phyloP scores from a whole-genome alignment of 2,329 filamentous ascomycete genomes.

The Leptographium wingfieldii region DNA sequence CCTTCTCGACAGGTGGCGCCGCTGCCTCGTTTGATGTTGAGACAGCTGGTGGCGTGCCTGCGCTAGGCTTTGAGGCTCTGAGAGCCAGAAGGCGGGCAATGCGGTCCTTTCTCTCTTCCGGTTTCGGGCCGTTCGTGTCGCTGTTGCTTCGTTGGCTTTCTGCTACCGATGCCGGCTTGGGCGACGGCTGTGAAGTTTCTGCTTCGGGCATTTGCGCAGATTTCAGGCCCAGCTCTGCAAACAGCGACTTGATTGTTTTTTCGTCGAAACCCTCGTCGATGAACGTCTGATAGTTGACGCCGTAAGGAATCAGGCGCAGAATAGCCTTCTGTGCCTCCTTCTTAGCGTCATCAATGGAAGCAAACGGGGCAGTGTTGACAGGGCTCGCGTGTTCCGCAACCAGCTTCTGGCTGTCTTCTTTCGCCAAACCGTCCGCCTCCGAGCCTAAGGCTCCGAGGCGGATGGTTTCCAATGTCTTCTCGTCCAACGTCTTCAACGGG shows the following conservation, averaged over 20 bases:
- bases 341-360: slow-evolving; percentile 28
- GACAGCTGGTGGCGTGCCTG: background rate
- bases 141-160: background rate
- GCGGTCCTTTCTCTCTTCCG: slow-evolving; percentile 60
- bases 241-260: slow-evolving; percentile 48
- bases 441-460: background rate
- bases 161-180: background rate
- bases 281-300: slow-evolving; percentile 62
- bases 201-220: slow-evolving; percentile 16
- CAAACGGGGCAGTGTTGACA: slow-evolving; percentile 10
- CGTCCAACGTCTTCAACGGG: background rate
- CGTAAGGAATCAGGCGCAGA: slow-evolving; percentile 48
- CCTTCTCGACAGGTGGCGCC: slow-evolving; percentile 3
- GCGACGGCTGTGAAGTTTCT: background rate
- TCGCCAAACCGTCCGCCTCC: background rate
- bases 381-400: background rate
- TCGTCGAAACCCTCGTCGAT: slow-evolving; percentile 60
- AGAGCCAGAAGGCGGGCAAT: slow-evolving; percentile 66
- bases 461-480: background rate
- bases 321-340: slow-evolving; percentile 56
- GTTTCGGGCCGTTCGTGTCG: background rate
- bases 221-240: slow-evolving; percentile 53
- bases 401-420: background rate
- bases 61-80: slow-evolving; percentile 19
- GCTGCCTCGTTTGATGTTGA: slow-evolving; percentile 28